Base-by-base conservation (phyloP, 2,329 filamentous ascomycete species). In the Fusarium chlamydosporum region DNA sequence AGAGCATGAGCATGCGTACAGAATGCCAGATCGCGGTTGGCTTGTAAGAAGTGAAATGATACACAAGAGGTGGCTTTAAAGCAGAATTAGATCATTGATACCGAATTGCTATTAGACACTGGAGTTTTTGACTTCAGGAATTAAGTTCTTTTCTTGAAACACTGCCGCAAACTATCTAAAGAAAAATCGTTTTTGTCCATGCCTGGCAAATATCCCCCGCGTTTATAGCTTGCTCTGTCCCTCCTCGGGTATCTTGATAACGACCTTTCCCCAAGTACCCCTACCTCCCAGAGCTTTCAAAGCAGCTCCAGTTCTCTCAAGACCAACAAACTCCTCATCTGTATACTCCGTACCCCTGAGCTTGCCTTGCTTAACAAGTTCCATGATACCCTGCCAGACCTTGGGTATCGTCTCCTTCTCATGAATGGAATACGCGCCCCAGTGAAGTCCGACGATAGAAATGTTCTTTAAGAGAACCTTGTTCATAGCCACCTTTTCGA, bases 211-310 rank as follows among this genome's bases (percentile, higher is more conserved):
- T 26, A 35, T 13, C 27, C 26, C 4, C 7, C 5, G 23, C 20
- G 9, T 60, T 34, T 74, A 90, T 76, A 90, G 72, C 78, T 86
- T 88, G 73, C 84, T 87, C 67, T 84, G 82, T 8, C 83, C 85
- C 43, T 88, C 84, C 72, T 94, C 92, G 2, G 91, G 89, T 41
- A 98, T 84, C 80, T 93, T 93, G 20, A 97, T 90, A 2, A 97
- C 93, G 1, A 98, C 95, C 85, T 98, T 98, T 0, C 95, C 95
- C 95, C 95, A 98, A 2, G 94, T 97, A 51, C 91, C 92, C 62
- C 95, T 85, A 2, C 88, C 88, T 2, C 93, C 94, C 56, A 98
- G 80, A 4, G 92, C 92, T 73, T 90, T 84, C 74, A 98, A 79
- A 1, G 94, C 94, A 64, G 87, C 87, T 0, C 91, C 91, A 29